Percentiles rank a stretch among this genome's conserved stretches.
Conservation (phyloP, 495 filamentous ascomycete species). For the Podospora pseudocomata region DNA sequence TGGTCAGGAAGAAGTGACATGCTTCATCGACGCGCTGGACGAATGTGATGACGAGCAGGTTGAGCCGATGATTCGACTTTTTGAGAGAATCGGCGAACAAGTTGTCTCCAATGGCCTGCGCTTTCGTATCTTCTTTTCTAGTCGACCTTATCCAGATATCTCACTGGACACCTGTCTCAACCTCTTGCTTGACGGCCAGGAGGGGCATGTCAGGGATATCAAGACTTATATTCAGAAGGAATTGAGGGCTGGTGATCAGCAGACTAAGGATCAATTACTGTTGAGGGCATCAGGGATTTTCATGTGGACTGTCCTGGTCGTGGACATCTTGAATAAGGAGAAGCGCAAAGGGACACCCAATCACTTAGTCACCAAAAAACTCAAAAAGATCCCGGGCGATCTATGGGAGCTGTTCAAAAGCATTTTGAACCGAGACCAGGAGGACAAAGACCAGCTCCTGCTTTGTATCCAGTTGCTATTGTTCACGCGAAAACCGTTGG, state of each 20-base stretch:
- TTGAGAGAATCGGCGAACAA: conserved; percentile 31
- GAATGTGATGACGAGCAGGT: conserved; percentile 39
- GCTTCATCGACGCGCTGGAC: conserved; percentile 46
- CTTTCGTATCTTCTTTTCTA: conserved; percentile 45
- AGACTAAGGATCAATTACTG: conserved; percentile 34
- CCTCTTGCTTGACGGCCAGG: conserved; percentile 26
- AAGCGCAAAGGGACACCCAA: conserved; percentile 26
- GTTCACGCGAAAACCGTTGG: conserved; percentile 33
- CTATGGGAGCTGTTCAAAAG: conserved; percentile 35
- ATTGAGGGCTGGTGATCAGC: conserved; percentile 24
- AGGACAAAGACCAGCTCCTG: conserved; percentile 30
- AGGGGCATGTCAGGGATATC: conserved; percentile 30
- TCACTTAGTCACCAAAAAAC: conserved; percentile 18
- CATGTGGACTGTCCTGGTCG: conserved; percentile 48
- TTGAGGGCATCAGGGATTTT: conserved; percentile 45
- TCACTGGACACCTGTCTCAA: conserved; percentile 31
- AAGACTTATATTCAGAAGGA: conserved; percentile 21
- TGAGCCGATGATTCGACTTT: conserved; percentile 35
- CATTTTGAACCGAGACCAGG: conserved; percentile 35
- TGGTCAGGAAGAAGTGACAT: conserved; percentile 22
- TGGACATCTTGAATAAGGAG: conserved; percentile 45
- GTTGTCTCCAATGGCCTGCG: conserved; percentile 7
- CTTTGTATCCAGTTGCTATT: conserved; percentile 43
- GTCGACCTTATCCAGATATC: conserved; percentile 51
- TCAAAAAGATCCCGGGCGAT: conserved; percentile 33